Conservation (phyloP, 345 rosid genomes). For the Microcos paniculata region DNA sequence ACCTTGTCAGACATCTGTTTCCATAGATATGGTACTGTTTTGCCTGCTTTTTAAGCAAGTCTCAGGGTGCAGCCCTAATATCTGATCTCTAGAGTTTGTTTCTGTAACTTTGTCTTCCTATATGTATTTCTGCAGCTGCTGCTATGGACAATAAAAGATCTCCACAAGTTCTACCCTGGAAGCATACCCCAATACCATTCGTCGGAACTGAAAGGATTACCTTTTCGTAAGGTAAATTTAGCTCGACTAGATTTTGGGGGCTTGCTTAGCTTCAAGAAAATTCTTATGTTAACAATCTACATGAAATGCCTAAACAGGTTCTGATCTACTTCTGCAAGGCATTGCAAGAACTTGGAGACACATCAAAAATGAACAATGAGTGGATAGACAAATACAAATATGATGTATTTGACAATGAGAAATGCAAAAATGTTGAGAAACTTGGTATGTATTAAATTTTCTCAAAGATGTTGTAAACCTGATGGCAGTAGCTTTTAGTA, state of each 20-base stretch:
- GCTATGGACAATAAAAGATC: conserved; percentile 49
- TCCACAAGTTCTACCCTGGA: conserved; percentile 50
- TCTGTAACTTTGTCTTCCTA: conserved; percentile 8
- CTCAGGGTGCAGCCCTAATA: background rate
- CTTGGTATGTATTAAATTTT: conserved; percentile 30
- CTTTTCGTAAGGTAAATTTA: conserved; percentile 1
- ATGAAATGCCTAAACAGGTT: conserved; percentile 34
- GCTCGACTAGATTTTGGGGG: background rate
- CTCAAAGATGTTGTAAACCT: background rate
- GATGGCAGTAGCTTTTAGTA: background rate
- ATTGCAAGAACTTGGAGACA: conserved; percentile 48
- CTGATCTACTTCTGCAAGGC: conserved; percentile 41
- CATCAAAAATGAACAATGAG: conserved; percentile 40
- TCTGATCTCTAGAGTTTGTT: background rate
- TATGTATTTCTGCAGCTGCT: conserved; percentile 40
- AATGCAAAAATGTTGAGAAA: conserved; percentile 32
- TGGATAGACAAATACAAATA: conserved; percentile 43
- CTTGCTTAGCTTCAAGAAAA: background rate
- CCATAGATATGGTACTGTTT: conserved; percentile 41
- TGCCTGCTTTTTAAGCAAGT: background rate
- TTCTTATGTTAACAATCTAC: background rate
- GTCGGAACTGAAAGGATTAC: conserved; percentile 30
- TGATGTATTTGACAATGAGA: conserved; percentile 22
- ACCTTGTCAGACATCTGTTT: conserved; percentile 27
- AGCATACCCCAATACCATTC: conserved; percentile 29